Base-by-base conservation (phyloP, 2,329 filamentous ascomycete genomes). In the Diaporthe sp. region DNA sequence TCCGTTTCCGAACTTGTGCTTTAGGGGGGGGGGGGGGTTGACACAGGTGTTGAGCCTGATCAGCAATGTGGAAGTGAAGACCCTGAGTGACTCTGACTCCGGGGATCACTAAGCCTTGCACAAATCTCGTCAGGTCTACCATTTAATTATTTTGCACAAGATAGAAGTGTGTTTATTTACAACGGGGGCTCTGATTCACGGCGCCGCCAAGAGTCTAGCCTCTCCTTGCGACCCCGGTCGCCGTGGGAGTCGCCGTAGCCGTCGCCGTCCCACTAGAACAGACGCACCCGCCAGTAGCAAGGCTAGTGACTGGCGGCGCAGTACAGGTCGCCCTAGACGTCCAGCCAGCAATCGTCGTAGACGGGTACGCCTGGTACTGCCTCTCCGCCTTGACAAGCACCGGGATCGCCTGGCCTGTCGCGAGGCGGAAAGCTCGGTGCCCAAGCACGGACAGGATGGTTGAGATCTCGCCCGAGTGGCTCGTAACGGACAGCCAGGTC, bases 361-460 rank as follows among this genome's bases (percentile, higher is more conserved):
- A 82, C 75, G 78, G 79, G 10, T 80, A 77, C n/a, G 80, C 77
- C 7, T 76, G 65, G 0, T 71, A 71, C 13, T 85, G 75, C 58
- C 85, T 88, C 78, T 90, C 86, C 1, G 89, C 91, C 82, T 89
- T 91, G 46, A 94, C 89, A 1, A 94, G 86, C 3, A 93, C 91
- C 0, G 93, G 92, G 39, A 94, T 92, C 10, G 93, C 89, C 75
- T 91, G 89, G 12, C 93, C 93, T 0, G 93, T 95, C n/a, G 85
- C 86, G 17, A 94, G 84, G 3, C 84, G 82, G 80, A 94, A 94
- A 3, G 83, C 78, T n/a, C 88, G 87, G 79, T 94, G 93, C 70
- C 88, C 88, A 28, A 79, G 74, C 15, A 77, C 78, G 71, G 84
- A 79, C 4, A 92, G 85, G 34, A 91, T 82, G 72, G 84, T 86